Base-by-base conservation (phyloP, 768 basidiomycete species). In the Termitomyces sp. region DNA sequence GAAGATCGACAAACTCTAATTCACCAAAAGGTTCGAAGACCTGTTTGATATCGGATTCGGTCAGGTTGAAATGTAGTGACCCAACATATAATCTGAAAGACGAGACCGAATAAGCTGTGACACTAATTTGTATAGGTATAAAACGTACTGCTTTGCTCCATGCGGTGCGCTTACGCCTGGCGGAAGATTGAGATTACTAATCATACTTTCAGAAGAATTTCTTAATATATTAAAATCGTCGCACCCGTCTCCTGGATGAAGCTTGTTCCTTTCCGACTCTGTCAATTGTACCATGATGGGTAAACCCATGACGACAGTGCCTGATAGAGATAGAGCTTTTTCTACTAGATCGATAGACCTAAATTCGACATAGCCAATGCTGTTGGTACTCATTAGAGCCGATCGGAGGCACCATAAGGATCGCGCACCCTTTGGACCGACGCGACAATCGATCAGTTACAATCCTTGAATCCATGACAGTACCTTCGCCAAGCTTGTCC, bases 11-110 rank as follows among this genome's bases (percentile, higher is more conserved):
- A 76, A 95, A 95, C 74, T 96, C 96, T 64, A 99, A 81, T 75
- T 95, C 92, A 66, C 97, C 97, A 71, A 98, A 99, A 10, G 96
- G 94, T 70, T 97, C 94, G 72, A 99, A 99, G 64, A 99, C 96
- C 84, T 98, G 94, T 74, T 89, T 92, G 76, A 99, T 90, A 78
- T 99, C 96, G 65, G 92, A 88, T 75, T 97, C 92, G 55, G 93
- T 92, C 60, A 99, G 87, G 72, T 94, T 95, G 79, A 96, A 97
- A 73, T 98, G 93, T 47, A 99, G 77, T 60, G 94, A 96, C 57
- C 94, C 94, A 72, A 99, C 94, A 71, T 97, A 99, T 71, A 99
- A 83, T 71, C 95, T 94, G 51, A n/a, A 26, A n/a, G 14, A 43
- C n/a, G 44, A 53, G 48, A 45, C 41, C 13, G 3, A 16, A 11